Percentiles rank a stretch among this genome's conserved stretches.
These are phyloP conservation scores for Takashimella tepidaria DNA, from an alignment of 1,284 basidiomycete species.

Conservation along the genomic window DNA sequence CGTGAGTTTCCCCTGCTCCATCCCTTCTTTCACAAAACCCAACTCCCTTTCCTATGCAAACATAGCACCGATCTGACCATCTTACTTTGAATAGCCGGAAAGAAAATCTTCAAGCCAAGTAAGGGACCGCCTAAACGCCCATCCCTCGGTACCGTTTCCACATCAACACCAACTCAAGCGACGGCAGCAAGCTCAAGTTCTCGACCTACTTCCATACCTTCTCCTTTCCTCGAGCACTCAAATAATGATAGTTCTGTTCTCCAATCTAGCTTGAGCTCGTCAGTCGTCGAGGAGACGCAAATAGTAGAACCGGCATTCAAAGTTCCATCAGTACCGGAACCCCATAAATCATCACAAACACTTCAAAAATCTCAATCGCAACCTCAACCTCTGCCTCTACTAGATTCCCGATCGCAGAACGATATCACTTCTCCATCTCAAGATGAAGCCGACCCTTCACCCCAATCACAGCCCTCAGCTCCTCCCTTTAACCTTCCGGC, in stretches of 20 bases:
- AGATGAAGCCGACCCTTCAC: no score
- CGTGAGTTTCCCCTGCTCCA: slow-evolving; percentile 5
- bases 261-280: background rate
- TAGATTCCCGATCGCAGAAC: no score
- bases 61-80: no score
- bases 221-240: background rate
- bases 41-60: background rate
- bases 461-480: background rate
- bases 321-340: background rate
- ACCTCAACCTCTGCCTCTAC: no score
- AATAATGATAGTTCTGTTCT: background rate
- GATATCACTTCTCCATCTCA: no score
- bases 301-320: background rate
- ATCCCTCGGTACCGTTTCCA: background rate
- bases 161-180: no score
- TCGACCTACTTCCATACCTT: background rate
- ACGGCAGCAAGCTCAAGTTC: background rate
- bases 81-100: background rate
- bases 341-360: no score
- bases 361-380: no score
- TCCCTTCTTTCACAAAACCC: no score
- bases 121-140: background rate
- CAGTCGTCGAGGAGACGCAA: background rate
- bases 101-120: background rate
- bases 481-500: background rate